Base-by-base conservation (phyloP, 768 basidiomycete genomes). In the Amyloporia xantha region DNA sequence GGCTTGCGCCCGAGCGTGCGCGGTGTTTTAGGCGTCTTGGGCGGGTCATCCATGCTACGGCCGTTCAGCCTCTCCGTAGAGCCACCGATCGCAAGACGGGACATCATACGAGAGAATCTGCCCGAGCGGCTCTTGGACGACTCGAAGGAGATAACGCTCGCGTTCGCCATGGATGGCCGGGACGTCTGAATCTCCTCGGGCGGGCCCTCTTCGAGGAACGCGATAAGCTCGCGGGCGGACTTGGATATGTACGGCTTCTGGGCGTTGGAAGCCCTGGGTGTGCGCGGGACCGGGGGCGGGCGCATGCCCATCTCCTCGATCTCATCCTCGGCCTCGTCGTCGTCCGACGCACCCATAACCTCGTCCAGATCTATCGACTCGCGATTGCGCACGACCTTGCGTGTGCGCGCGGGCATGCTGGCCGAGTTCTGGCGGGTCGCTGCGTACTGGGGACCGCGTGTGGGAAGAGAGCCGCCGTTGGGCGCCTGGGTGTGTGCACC, bases 31-130 rank as follows among this genome's bases (percentile, higher is more conserved):
- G 61, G 54, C 30, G 57, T 51, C 38, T 57, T 63, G 15, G 50
- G 51, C 40, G 56, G 60, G 39, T 64, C 68, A 43, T 57, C 54
- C 28, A 52, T 49, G 17, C 75, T 74, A 53, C 40, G 50, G 1
- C 51, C 54, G 45, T 55, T 61, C 48, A 61, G 49, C 38, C 43
- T 57, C 43, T 66, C 68, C 47, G 79, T 68, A 37, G 58, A 66
- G 30, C 58, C 60, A 33, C 59, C 59, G 17, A 61, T 62, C 30
- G 78, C 82, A 23, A 91, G 70, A 57, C 81, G 84, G 17, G 88
- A 90, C 57, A 93, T 86, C 82, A 93, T 90, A 54, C 82, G 78
- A 64, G 85, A 84, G 51, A 92, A 68, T 21, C 87, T 76, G 41
- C 79, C 79, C 47, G 73, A 62, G 47, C 55, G 67, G 73, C 42